Conservation (phyloP, 169 alveolate genomes). For the Eimeria acervulina region DNA sequence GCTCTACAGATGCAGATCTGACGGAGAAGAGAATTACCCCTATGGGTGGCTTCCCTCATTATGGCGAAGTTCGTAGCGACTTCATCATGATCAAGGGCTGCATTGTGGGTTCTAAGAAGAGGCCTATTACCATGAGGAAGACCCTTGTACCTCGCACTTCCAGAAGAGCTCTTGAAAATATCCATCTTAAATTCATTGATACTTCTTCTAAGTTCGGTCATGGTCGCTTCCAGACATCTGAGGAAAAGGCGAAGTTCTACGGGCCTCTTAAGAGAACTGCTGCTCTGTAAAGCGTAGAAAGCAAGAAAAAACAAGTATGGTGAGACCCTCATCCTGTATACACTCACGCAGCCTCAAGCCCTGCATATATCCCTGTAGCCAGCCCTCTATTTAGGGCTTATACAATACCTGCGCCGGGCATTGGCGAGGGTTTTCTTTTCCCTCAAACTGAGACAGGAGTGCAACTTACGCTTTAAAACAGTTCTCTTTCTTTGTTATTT, state of each 20-base stretch:
- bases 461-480: not conserved
- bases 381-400: no score
- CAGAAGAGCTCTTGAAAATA: constrained; percentile 97
- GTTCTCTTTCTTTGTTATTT: not conserved
- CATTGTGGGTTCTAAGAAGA: constrained; percentile 98
- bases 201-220: constrained; percentile 99
- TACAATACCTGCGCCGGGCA: no score
- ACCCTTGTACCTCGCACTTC: constrained; percentile 96
- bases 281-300: not conserved
- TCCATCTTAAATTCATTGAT: constrained; percentile 99
- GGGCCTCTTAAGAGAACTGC: constrained; percentile 92
- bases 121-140: constrained; percentile 98
- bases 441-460: not conserved
- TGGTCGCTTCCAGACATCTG: constrained; percentile 99
- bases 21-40: constrained; percentile 99
- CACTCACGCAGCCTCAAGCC: no score
- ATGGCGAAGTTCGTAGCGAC: constrained; percentile 99
- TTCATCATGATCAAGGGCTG: constrained; percentile 99
- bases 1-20: constrained; percentile 98
- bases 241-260: constrained; percentile 98
- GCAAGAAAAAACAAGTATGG: not conserved
- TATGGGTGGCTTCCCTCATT: constrained; percentile 99
- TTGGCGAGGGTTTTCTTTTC: not conserved
- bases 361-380: no score
- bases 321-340: not conserved